Percentiles rank a stretch among this genome's conserved stretches.
phyloP scores from a whole-genome alignment of 306 rosid genomes.

The Medicago lupulina region DNA sequence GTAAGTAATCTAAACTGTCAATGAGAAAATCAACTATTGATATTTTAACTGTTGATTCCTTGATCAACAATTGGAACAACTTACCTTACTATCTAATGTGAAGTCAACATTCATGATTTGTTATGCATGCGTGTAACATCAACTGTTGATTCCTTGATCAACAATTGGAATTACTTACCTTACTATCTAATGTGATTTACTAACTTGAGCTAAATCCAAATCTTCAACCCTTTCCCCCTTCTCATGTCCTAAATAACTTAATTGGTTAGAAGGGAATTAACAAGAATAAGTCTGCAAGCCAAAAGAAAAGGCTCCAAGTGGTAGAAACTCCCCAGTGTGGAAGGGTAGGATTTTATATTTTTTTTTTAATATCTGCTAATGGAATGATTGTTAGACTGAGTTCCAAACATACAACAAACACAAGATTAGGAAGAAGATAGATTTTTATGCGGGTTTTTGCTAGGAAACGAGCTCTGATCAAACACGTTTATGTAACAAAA shows the following conservation, averaged over 20 bases:
- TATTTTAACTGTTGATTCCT: no score
- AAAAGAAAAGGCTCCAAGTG: neutral
- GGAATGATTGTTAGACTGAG: conserved; percentile 10
- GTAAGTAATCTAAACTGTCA: neutral
- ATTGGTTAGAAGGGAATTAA: conserved; percentile 4
- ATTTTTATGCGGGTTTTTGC: neutral
- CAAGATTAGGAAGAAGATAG: neutral
- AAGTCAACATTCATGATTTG: conserved; percentile 10
- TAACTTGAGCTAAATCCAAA: neutral
- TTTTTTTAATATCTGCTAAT: neutral
- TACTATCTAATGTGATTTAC: neutral
- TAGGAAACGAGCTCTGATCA: neutral
- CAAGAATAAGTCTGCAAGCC: conserved; percentile 1
- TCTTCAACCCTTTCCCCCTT: conserved; percentile 19
- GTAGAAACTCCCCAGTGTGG: conserved; percentile 18
- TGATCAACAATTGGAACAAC: no score
- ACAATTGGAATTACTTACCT: neutral
- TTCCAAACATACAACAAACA: neutral
- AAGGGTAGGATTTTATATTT: conserved; percentile 12
- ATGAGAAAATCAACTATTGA: neutral
- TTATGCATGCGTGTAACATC: neutral
- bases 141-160: neutral
- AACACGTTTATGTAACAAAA: neutral
- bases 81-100: no score
- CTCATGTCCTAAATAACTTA: neutral